Evolutionary conservation across 257 asterid genomes (phyloP).

Genomic region (Solanum rostratum): DNA sequence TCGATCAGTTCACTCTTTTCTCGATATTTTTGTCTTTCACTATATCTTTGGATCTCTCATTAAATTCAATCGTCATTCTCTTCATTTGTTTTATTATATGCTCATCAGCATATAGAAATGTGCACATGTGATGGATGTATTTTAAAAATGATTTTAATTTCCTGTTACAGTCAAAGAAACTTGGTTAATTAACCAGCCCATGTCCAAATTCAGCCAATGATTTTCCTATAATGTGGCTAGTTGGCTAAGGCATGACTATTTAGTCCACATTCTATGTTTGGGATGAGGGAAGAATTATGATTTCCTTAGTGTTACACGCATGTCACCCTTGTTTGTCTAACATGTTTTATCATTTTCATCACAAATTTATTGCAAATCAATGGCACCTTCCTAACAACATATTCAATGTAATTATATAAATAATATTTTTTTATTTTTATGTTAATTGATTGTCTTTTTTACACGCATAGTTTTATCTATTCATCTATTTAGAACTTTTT

Average conservation of each 20-base stretch:
- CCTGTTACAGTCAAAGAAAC: not conserved
- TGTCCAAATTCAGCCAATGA: not conserved
- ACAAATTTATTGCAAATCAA: not conserved
- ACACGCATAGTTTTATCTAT: no score
- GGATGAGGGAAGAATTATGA: not conserved
- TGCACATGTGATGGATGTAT: not conserved
- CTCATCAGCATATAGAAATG: not conserved
- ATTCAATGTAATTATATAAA: not conserved
- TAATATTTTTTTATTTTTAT: not conserved
- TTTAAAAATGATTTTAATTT: not conserved
- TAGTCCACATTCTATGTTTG: not conserved
- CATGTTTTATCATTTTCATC: not conserved
- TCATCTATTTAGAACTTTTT: no score
- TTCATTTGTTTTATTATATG: not conserved
- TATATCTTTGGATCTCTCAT: slow-evolving; percentile 33
- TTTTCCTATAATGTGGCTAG: not conserved
- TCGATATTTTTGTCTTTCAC: slow-evolving; percentile 40
- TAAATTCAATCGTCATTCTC: slow-evolving; percentile 27
- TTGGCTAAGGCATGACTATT: not conserved
- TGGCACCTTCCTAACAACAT: accelerated
- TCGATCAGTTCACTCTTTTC: slow-evolving; percentile 23
- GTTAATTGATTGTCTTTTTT: no score
- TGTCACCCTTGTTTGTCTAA: not conserved
- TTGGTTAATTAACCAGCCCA: not conserved
- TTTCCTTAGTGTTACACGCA: not conserved